phyloP scores from a whole-genome alignment of 805 yeast genomes.

The Lipomyces japonicus region DNA sequence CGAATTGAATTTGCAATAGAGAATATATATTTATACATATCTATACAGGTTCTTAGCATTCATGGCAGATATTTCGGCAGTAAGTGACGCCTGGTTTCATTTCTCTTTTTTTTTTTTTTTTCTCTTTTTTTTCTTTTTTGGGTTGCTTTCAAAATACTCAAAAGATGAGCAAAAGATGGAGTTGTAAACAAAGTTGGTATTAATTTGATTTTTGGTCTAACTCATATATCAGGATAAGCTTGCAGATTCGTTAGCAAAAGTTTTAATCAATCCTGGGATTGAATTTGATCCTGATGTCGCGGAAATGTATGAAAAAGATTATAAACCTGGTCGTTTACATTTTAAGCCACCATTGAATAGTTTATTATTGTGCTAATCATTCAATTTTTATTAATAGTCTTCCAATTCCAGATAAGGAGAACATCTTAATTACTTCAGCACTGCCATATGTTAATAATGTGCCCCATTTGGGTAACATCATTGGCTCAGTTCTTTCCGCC shows the following conservation, averaged over 20 bases:
- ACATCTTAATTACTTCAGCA: slow-evolving; percentile 89
- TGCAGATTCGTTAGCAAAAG: slow-evolving; percentile 12
- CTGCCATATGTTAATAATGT: slow-evolving; percentile 97
- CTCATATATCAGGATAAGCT: slow-evolving; percentile 4
- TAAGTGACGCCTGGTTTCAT: too few relatives aligned
- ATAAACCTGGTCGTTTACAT: too few relatives aligned
- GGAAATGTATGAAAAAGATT: slow-evolving; percentile 22
- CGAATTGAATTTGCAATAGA: too few relatives aligned
- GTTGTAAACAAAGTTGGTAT: too few relatives aligned
- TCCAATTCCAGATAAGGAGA: slow-evolving; percentile 71
- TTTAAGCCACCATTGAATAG: neutral
- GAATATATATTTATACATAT: too few relatives aligned
- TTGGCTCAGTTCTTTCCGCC: slow-evolving; percentile 91
- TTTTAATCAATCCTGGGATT: slow-evolving; percentile 11
- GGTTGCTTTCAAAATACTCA: too few relatives aligned
- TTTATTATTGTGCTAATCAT: neutral
- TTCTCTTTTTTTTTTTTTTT: too few relatives aligned
- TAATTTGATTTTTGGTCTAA: too few relatives aligned
- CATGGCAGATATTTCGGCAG: too few relatives aligned
- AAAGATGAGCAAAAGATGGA: too few relatives aligned
- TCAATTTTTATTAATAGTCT: slow-evolving; percentile 27
- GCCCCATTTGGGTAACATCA: slow-evolving; percentile 95
- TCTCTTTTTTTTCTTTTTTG: too few relatives aligned
- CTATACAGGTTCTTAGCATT: too few relatives aligned
- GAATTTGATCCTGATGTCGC: slow-evolving; percentile 13